Percentiles rank a stretch among this genome's conserved stretches.
Evolutionary conservation across 345 rosid genomes (phyloP).

Genomic region (Jatropha curcas): DNA sequence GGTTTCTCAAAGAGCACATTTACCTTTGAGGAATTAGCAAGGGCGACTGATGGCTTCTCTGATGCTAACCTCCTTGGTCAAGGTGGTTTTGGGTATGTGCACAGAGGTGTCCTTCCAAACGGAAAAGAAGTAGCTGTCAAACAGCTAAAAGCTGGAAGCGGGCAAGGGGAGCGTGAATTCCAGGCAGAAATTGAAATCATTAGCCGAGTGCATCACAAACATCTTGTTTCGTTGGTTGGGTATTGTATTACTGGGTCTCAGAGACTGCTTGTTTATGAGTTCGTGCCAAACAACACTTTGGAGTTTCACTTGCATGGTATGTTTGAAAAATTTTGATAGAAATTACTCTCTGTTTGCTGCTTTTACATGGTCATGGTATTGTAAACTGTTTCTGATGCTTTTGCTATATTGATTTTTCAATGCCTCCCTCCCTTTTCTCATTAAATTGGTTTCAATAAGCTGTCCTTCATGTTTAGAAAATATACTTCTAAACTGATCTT

Average conservation of each 20-base stretch:
- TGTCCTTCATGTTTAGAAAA: neutral
- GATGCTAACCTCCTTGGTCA: constrained; percentile 36
- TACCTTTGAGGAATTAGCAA: constrained; percentile 28
- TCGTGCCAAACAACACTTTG: constrained; percentile 30
- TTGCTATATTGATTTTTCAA: too few relatives aligned
- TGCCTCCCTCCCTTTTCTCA: too few relatives aligned
- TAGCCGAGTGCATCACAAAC: constrained; percentile 35
- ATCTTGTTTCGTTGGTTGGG: constrained; percentile 37
- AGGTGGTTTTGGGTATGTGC: constrained; percentile 38
- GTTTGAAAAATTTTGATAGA: too few relatives aligned
- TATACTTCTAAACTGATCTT: neutral
- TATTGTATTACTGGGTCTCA: constrained; percentile 34
- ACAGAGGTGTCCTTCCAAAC: constrained; percentile 33
- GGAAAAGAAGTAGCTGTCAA: constrained; percentile 33
- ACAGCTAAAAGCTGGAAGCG: constrained; percentile 33
- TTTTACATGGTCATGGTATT: too few relatives aligned
- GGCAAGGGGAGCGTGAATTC: constrained; percentile 35
- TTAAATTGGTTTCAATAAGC: too few relatives aligned
- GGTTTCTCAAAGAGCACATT: constrained; percentile 63
- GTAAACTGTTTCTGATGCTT: too few relatives aligned
- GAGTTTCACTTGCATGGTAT: constrained; percentile 39
- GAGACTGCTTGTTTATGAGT: constrained; percentile 34
- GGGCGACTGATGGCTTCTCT: constrained; percentile 32
- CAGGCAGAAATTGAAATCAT: constrained; percentile 35
- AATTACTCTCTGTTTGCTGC: too few relatives aligned